Base-by-base conservation (phyloP, 176 grass and related monocot genomes). In the Puccinellia tenuiflora region DNA sequence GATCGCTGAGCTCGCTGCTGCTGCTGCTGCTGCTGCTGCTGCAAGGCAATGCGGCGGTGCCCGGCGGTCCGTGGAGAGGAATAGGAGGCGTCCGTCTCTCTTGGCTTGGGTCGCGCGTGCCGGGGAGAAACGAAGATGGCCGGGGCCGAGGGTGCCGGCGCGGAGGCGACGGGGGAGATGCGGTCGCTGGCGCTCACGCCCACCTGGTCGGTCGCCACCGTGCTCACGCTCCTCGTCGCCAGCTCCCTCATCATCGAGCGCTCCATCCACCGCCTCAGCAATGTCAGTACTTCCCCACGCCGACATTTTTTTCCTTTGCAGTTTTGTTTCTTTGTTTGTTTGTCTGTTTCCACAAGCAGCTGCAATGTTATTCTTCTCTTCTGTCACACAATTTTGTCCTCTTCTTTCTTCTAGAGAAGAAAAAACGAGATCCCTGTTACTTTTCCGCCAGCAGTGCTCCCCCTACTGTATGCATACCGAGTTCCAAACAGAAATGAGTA, bases 161-260 rank as follows among this genome's bases (percentile, higher is more conserved):
- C 35, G 10, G 68, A 22, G 68, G 60, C 72, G 9, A 16, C 57
- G 15, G 87, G 82, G 40, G 85, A 98, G 77, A 82, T 89, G 76
- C 90, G 96, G 30, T 95, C 92, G 25, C 60, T 98, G 74, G 96
- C 92, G 54, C 86, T 98, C 28, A 98, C 96, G 30, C 96, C 96
- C 3, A 98, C 96, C 21, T 98, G 96, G 96, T 98, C 96, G n/a
- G 96, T 95, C 52, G 96, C 96, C 55, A 90, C 87, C 65, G 92
- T 98, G 72, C 68, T 98, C 75, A 98, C 96, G 0, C 85, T 98
- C 83, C 90, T 98, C 72, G 92, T 98, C 72, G 90, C 91, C 12
- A 76, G 81, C 85, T 98, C 92, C 51, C 90, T 98, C 85, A 54
- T 98, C 25, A 86, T 98, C 80, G 96, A 98, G 91, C 90, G 96